phyloP scores from a whole-genome alignment of 2,329 filamentous ascomycete genomes.

The Huntiella abstrusa region DNA sequence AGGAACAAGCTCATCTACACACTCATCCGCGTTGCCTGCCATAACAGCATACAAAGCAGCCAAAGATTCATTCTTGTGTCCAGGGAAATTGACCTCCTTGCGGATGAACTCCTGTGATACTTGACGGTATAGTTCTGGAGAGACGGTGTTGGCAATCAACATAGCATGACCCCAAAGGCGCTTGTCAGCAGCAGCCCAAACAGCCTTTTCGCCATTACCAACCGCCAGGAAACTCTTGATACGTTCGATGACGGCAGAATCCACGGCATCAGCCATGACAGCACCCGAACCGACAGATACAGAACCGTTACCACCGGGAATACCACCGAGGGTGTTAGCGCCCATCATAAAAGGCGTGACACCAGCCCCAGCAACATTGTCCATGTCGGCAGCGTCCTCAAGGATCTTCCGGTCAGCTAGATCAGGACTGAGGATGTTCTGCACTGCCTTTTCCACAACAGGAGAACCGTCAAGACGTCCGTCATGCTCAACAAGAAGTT shows the following conservation, averaged over 20 bases:
- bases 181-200: conserved; percentile 85
- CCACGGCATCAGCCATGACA: conserved; percentile 40
- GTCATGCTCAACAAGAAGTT: conserved; percentile 69
- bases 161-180: conserved; percentile 93
- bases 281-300: too few species aligned
- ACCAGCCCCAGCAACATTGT: background rate
- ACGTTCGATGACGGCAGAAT: conserved; percentile 49
- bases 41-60: conserved; percentile 87
- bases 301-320: conserved; percentile 18
- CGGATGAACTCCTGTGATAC: conserved; percentile 90
- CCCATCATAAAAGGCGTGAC: background rate
- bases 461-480: conserved; percentile 58
- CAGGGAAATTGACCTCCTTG: conserved; percentile 72
- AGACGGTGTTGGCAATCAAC: conserved; percentile 63
- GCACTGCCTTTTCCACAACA: conserved; percentile 54
- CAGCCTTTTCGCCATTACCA: conserved; percentile 76
- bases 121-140: conserved; percentile 72
- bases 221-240: conserved; percentile 55
- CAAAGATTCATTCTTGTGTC: conserved; percentile 67
- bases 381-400: background rate
- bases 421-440: conserved; percentile 50
- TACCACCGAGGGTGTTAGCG: background rate
- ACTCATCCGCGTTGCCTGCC: conserved; percentile 84
- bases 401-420: conserved; percentile 4
- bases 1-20: conserved; percentile 86